phyloP scores from a whole-genome alignment of 768 basidiomycete species.

The Phlebiopsis flavidoalba region DNA sequence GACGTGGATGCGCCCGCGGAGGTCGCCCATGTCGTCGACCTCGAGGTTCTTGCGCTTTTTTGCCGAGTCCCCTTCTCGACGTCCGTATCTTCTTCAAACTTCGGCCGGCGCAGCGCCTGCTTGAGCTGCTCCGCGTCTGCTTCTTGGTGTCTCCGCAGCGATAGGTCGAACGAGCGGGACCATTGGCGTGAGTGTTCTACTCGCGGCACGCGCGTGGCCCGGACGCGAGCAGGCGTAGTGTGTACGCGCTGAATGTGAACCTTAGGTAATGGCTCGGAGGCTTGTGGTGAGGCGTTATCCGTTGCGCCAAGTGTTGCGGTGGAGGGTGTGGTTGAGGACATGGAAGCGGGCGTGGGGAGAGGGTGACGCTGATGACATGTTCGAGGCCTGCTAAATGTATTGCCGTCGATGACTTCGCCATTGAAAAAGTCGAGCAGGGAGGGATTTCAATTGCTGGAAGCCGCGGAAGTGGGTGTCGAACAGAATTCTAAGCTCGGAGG shows the following conservation, averaged over 20 bases:
- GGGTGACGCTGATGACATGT: constrained; percentile 80
- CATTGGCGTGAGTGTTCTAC: constrained; percentile 73
- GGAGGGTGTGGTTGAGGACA: constrained; percentile 35
- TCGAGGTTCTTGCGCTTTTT: constrained; percentile 93
- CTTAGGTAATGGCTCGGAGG: constrained; percentile 51
- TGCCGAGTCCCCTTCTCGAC: constrained; percentile 84
- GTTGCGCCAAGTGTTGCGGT: constrained; percentile 16
- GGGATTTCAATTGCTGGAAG: constrained; percentile 86
- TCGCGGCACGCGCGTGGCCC: constrained; percentile 76
- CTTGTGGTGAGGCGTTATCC: constrained; percentile 29
- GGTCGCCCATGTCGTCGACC: constrained; percentile 97
- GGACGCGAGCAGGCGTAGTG: constrained; percentile 64
- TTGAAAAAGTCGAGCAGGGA: constrained; percentile 88
- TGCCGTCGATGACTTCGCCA: constrained; percentile 75
- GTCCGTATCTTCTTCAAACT: constrained; percentile 84
- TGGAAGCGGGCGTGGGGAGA: constrained; percentile 54
- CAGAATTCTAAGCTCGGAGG: constrained; percentile 78
- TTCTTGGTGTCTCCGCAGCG: constrained; percentile 65
- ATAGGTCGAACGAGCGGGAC: constrained; percentile 88
- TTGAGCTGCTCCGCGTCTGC: constrained; percentile 80
- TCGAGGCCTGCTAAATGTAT: constrained; percentile 83
- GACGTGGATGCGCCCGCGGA: constrained; percentile 86
- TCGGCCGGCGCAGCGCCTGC: constrained; percentile 76
- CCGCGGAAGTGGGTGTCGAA: constrained; percentile 91
- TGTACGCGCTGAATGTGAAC: constrained; percentile 86